A percentile compares a stretch with the other conserved stretches of the same genome.
phyloP scores from a whole-genome alignment of 169 alveolate genomes.

The Eimeria acervulina region DNA sequence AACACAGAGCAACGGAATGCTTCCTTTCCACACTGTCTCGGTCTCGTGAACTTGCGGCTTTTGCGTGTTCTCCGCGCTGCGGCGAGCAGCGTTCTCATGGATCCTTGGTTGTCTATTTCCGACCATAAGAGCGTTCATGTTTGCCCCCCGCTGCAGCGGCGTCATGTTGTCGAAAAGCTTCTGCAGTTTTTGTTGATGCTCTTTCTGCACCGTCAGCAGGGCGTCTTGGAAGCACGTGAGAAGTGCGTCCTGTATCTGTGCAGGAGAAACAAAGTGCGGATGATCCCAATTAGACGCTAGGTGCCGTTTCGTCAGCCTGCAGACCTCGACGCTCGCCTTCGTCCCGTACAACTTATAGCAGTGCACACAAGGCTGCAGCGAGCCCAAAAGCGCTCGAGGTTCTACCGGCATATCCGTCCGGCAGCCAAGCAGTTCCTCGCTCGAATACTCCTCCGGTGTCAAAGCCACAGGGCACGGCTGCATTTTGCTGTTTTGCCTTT shows the following conservation, averaged over 20 bases:
- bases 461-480: constrained; percentile 72
- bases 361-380: constrained; percentile 81
- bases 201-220: constrained; percentile 81
- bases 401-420: constrained; percentile 78
- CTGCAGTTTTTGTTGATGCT: constrained; percentile 56
- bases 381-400: constrained; percentile 79
- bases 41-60: constrained; percentile 10
- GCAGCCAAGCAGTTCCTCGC: constrained; percentile 80
- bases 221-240: constrained; percentile 88
- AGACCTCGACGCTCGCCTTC: constrained; percentile 89
- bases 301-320: constrained; percentile 88
- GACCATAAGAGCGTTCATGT: constrained; percentile 10
- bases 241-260: constrained; percentile 86
- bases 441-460: constrained; percentile 12
- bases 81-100: constrained; percentile 47
- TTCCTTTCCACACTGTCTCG: constrained; percentile 70
- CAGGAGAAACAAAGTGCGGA: constrained; percentile 87
- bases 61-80: constrained; percentile 47
- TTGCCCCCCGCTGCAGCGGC: constrained; percentile 60
- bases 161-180: constrained; percentile 43
- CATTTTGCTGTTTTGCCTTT: constrained; percentile 52
- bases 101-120: constrained; percentile 24
- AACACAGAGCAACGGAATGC: constrained; percentile 81
- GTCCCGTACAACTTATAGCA: constrained; percentile 85
- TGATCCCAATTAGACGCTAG: constrained; percentile 89